phyloP scores from a whole-genome alignment of 441 rosid genomes.

The Populus hybrid region DNA sequence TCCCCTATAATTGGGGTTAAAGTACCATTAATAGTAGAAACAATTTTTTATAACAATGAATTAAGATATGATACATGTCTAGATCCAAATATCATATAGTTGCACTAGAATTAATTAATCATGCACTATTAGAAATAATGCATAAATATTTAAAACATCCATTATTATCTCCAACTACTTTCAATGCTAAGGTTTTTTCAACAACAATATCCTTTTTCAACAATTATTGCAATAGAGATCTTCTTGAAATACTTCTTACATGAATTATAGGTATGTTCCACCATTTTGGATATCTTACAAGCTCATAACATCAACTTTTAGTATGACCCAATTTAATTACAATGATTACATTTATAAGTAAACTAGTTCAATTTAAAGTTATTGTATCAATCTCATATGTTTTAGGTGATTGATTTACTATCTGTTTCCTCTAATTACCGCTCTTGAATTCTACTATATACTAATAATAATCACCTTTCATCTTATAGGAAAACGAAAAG shows the following conservation, averaged over 20 bases:
- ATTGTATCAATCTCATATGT: no score
- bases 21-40: background rate
- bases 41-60: background rate
- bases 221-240: background rate
- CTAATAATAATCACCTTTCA: background rate
- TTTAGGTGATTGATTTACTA: no score
- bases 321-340: background rate
- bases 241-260: background rate
- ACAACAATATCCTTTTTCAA: background rate
- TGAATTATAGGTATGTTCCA: background rate
- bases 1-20: background rate
- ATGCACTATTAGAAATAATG: slow-evolving; percentile 5
- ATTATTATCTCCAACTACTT: background rate
- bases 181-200: background rate
- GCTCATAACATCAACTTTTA: background rate
- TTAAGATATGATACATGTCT: background rate
- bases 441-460: background rate
- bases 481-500: no score
- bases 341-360: background rate
- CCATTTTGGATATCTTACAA: background rate
- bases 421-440: background rate
- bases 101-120: slow-evolving; percentile 4
- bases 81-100: slow-evolving; percentile 11
- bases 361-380: no score
- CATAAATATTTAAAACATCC: background rate